Conservation (phyloP, 1,284 basidiomycete species). For the Laetiporus sulphureus region DNA sequence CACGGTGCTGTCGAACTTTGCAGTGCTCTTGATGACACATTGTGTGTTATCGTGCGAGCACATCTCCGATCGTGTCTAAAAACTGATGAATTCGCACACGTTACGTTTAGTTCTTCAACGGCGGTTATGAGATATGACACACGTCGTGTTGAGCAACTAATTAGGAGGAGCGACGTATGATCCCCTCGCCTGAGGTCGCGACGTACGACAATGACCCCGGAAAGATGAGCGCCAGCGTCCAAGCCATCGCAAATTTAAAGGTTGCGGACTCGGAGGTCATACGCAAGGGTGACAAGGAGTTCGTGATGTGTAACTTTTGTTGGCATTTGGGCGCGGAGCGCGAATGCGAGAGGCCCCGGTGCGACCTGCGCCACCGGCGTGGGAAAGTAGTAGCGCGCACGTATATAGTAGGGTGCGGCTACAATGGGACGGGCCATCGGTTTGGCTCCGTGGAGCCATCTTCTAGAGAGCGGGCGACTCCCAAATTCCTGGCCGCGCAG, state of each 20-base stretch:
- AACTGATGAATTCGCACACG: slow-evolving; percentile 93
- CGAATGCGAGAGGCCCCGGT: too few relatives aligned
- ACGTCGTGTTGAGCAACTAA: too few relatives aligned
- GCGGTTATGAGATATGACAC: slow-evolving; percentile 89
- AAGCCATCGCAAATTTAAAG: slow-evolving; percentile 81
- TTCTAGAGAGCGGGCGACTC: too few relatives aligned
- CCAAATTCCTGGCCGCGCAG: too few relatives aligned
- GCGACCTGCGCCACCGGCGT: too few relatives aligned
- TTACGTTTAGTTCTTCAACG: slow-evolving; percentile 99
- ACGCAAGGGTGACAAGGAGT: slow-evolving; percentile 62
- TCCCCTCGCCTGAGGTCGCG: slow-evolving; percentile 84
- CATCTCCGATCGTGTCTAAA: slow-evolving; percentile 48
- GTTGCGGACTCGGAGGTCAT: slow-evolving; percentile 84
- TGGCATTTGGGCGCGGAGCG: too few relatives aligned
- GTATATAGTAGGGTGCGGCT: too few relatives aligned
- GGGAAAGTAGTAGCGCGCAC: too few relatives aligned
- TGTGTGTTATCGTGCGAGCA: neutral
- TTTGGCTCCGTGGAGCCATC: too few relatives aligned
- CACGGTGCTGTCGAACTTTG: too few relatives aligned
- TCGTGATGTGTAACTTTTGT: slow-evolving; percentile 96
- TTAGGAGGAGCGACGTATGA: slow-evolving; percentile 81
- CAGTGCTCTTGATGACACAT: too few relatives aligned
- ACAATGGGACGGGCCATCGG: too few relatives aligned
- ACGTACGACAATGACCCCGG: slow-evolving; percentile 85
- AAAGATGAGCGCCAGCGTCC: slow-evolving; percentile 86